Base-by-base conservation (phyloP, 2,329 filamentous ascomycete genomes). In the Fusarium chuoi region DNA sequence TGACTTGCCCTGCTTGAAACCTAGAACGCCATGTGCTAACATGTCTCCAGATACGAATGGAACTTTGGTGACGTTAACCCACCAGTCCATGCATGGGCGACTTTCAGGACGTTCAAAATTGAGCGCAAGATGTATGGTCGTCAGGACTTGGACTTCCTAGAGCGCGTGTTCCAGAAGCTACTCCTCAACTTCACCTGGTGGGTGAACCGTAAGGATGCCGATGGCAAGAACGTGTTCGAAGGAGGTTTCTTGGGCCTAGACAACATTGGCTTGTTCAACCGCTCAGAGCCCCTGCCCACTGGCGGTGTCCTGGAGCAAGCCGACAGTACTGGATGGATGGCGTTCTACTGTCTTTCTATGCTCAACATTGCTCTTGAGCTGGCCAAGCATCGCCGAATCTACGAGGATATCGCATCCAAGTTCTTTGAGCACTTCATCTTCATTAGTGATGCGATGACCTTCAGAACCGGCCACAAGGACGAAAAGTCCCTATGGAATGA, bases 361-460 rank as follows among this genome's bases (percentile, higher is more conserved):
- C 88, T 98, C 79, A 98, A 98, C 84, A 98, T 98, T 79, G 92
- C 95, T 20, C 89, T 98, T 18, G 96, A 98, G 84, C 88, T 98
- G 75, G 95, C 96, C 67, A 98, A 98, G 85, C 94, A 98, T 82
- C 92, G 96, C 51, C 92, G 95, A 45, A 98, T 92, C 65, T 98
- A 98, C 82, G 96, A 98, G 85, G 96, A 98, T 79, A 93, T 98
- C 85, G 95, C 96, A 4, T 97, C 95, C 57, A 98, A 98, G 84
- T 98, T 98, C 87, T 98, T 98, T 79, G 96, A 98, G 85, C 96
- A 98, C 80, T 98, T 98, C 84, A 94, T 98, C 79, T 92, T 98
- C 82, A 98, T 98, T 82, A 97, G 94, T 79, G 96, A 98, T 84
- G 96, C 96, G 65, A 98, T 98, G 96, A 94, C 93, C 1, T 95